Percentiles rank a stretch among this genome's conserved stretches.
Conservation (phyloP, 495 filamentous ascomycete genomes). For the Xylaria flabelliformis region DNA sequence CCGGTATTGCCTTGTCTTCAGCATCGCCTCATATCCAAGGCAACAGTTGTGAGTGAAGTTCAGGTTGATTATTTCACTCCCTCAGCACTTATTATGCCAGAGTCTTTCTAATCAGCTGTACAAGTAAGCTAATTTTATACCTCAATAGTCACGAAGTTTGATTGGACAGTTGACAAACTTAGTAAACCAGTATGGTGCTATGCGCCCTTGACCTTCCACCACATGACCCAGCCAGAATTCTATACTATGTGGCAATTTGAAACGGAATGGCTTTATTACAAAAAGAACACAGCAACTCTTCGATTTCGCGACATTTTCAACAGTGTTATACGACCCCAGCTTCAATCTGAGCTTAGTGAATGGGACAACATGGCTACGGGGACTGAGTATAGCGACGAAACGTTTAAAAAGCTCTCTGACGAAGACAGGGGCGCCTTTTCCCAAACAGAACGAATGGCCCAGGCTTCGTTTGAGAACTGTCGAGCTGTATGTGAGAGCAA, state of each 20-base stretch:
- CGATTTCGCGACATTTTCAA: neutral
- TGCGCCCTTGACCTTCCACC: constrained; percentile 13
- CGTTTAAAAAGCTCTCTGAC: neutral
- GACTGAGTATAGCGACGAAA: constrained; percentile 6
- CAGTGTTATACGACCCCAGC: neutral
- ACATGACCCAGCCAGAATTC: constrained; percentile 5
- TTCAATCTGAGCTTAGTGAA: neutral
- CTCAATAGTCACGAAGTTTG: neutral
- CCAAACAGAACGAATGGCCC: neutral
- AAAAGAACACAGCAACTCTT: neutral
- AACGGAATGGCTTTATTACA: neutral
- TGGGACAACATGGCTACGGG: constrained; percentile 12
- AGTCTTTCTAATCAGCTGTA: neutral
- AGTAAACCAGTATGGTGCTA: constrained; percentile 11
- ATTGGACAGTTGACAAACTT: neutral
- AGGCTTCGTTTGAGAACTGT: neutral
- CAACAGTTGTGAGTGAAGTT: constrained; percentile 1
- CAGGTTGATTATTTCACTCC: neutral
- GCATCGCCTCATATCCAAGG: constrained; percentile 16
- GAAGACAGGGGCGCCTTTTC: neutral
- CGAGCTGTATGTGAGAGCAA: constrained; percentile 4
- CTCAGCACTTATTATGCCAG: neutral
- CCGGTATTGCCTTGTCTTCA: constrained; percentile 1
- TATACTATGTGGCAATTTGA: neutral
- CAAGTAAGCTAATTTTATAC: neutral